Evolutionary conservation across 2,329 filamentous ascomycete species (phyloP), one percentile per base, ranked within the genome.

Genomic region (Talaromyces atroroseus): DNA sequence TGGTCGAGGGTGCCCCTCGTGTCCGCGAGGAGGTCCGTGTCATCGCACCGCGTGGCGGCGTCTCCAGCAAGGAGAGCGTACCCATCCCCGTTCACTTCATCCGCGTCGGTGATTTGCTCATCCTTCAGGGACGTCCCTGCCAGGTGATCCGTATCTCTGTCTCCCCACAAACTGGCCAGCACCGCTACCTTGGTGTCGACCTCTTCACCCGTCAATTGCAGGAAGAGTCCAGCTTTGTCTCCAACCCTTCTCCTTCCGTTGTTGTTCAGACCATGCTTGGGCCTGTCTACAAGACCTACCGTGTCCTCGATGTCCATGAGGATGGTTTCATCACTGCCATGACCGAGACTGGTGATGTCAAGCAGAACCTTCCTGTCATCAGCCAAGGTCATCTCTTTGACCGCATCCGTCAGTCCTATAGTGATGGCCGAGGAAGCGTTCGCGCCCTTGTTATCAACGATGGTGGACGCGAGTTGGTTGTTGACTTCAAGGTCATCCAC

Each of bases 241-340:
- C 90, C 79, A 95, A 95, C 88, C 94, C 94, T 64, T 90, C 89
- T 65, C 92, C 92, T 67, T 96, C 90, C 67, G 94, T 99, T 60
- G 86, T 97, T 63, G 92, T 99, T 70, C 94, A 99, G 88, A 97
- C 92, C 81, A 97, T 99, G 91, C 89, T 95, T 65, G 94, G 92
- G 68, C 94, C 94, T 63, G 86, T 97, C 81, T 96, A 97, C 90
- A 97, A 97, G 90, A 94, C 97, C 84, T 99, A 99, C 88, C 92
- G 94, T 72, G 92, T 99, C 74, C 88, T 99, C 61, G 94, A 99
- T 82, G 88, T 99, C 76, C 87, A 91, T 76, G 89, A 95, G 65
- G 92, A 86, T 68, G 81, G 82, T 70, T 77, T 79, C 66, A 76
- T 99, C 71, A 90, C 95, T 65, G 92, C 92, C 82, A 97, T 99